A percentile compares a stretch with the other conserved stretches of the same genome.
Conservation (phyloP, 2,329 filamentous ascomycete genomes). For the Sphaerulina vaccinii region DNA sequence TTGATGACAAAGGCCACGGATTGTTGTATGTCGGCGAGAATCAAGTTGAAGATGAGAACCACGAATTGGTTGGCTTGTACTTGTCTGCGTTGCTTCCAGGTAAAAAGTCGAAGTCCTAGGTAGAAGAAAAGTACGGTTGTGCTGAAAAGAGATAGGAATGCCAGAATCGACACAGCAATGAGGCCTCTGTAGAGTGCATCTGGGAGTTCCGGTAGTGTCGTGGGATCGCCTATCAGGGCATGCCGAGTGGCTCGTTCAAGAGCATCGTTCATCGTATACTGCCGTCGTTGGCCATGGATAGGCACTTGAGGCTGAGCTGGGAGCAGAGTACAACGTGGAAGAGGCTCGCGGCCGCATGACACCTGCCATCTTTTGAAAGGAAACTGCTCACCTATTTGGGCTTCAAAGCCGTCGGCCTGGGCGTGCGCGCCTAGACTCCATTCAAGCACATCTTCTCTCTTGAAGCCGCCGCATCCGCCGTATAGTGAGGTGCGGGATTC, state of each 20-base stretch:
- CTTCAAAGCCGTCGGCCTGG: too few species aligned
- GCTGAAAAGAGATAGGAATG: slow-evolving; percentile 48
- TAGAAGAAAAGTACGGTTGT: slow-evolving; percentile 46
- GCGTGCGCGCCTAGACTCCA: background rate
- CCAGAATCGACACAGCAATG: slow-evolving; percentile 48
- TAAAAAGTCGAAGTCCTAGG: slow-evolving; percentile 50
- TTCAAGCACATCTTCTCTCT: background rate
- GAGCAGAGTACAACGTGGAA: too few species aligned
- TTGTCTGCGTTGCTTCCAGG: slow-evolving; percentile 38
- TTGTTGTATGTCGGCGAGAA: slow-evolving; percentile 67
- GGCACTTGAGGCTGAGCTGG: background rate
- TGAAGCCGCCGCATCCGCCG: background rate
- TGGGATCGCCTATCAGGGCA: background rate
- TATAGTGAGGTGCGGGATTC: background rate
- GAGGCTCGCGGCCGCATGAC: too few species aligned
- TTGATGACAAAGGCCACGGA: slow-evolving; percentile 63
- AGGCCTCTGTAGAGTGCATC: slow-evolving; percentile 42
- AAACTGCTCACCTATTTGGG: too few species aligned
- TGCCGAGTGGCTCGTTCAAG: background rate
- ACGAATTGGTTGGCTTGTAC: slow-evolving; percentile 61
- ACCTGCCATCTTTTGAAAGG: too few species aligned
- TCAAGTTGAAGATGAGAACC: slow-evolving; percentile 65
- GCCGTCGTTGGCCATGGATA: background rate
- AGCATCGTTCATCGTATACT: background rate
- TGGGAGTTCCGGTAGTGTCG: slow-evolving; percentile 31